Base-by-base conservation (phyloP, 1,284 basidiomycete species). In the Tilletiopsis washingtonensis region DNA sequence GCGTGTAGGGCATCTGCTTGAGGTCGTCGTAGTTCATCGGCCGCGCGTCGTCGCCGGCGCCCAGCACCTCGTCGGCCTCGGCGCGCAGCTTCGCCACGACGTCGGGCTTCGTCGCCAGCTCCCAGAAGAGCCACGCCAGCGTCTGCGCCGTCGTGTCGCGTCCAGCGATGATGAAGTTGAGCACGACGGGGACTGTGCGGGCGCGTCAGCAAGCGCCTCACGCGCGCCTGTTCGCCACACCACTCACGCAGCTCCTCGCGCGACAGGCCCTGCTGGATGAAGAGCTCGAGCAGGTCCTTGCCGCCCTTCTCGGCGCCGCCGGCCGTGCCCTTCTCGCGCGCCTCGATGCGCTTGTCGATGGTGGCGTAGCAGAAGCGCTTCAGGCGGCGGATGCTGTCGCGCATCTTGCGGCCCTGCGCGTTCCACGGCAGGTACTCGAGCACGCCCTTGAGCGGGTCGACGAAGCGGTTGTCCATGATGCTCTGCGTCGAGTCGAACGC, bases 401-500 rank as follows among this genome's bases (percentile, higher is more conserved):
- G 44, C 44, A 53, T 59, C 43, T 62, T 50, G 5, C 43, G 36
- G 11, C 64, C 64, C 14, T 58, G 46, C n/a, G 36, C 27, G 34
- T 39, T 46, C 15, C 39, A 17, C 4, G 44, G 17, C 5, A 47
- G 15, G 17, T 41, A 21, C 54, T 74, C 72, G 21, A 52, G 56
- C 24, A 66, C 36, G 7, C 32, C 21, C 26, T 53, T 56, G 11
- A 56, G 21, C 34, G 64, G 69, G 38, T 47, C 59, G 27, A 57
- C 47, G 19, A 67, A 61, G 25, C 53, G 47, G 36, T 51, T 47
- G 43, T 72, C 60, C 54, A 72, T 64, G 4, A 71, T 53, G 4
- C 52, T 48, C 45, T 74, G 71, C 1, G 59, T 65, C 40, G 59
- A 65, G 54, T 74, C 72, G 43, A 74, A 74, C 25, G 68, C 68